Evolutionary conservation across 805 yeast genomes (phyloP).

Genomic region (Metschnikowia lochheadii): DNA sequence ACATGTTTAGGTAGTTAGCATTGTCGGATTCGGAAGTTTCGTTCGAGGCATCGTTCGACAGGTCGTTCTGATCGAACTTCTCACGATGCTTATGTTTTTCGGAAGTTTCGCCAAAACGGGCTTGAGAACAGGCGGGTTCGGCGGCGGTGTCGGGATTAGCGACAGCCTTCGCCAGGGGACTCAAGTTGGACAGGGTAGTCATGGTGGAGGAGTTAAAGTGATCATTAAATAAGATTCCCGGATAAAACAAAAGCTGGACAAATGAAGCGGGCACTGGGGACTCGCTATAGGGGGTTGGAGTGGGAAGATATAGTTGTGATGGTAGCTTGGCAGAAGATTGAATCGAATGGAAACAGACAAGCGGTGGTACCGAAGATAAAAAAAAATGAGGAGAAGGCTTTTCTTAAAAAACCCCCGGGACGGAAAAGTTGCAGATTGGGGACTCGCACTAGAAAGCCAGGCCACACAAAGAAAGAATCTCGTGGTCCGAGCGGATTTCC

Average conservation of each 20-base stretch:
- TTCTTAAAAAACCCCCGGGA: neutral
- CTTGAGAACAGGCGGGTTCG: neutral
- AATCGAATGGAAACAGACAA: neutral
- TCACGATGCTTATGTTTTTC: constrained; percentile 7
- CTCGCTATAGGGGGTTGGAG: neutral
- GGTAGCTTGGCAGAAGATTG: neutral
- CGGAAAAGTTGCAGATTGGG: neutral
- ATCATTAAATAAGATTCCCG: constrained; percentile 1
- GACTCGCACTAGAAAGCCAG: neutral
- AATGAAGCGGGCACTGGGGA: neutral
- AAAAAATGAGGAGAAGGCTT: neutral
- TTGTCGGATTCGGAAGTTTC: constrained; percentile 19
- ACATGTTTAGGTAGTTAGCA: neutral
- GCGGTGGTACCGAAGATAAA: neutral
- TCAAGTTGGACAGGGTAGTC: neutral
- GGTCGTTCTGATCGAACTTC: constrained; percentile 14
- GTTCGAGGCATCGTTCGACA: constrained; percentile 19
- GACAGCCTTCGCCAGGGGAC: neutral
- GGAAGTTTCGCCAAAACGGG: neutral
- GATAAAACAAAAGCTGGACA: constrained; percentile 1
- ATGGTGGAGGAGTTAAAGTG: neutral
- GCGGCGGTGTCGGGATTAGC: neutral
- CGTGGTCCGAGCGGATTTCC: constrained; percentile 2
- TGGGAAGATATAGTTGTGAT: neutral
- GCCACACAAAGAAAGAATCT: neutral